phyloP scores from a whole-genome alignment of 208 protist genomes.

The Acanthamoeba triangularis region DNA sequence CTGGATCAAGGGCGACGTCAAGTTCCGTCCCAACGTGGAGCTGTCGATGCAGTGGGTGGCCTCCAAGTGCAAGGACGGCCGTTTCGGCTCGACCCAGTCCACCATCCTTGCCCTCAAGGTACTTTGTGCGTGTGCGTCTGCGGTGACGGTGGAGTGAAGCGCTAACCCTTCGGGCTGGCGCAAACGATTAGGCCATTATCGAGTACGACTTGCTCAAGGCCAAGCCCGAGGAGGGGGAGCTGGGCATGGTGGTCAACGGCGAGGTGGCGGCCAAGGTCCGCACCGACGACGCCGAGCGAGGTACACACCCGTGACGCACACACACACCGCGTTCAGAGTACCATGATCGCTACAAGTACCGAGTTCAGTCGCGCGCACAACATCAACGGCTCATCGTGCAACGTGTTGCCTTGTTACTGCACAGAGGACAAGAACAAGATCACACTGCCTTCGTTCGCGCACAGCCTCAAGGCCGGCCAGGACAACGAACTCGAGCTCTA shows the following conservation, averaged over 20 bases:
- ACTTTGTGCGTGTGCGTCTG: too few species aligned
- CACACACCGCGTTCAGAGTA: too few species aligned
- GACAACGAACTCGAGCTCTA: conserved; percentile 9
- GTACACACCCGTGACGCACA: background rate
- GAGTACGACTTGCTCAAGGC: conserved; percentile 18
- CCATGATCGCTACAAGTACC: too few species aligned
- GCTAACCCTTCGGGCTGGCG: too few species aligned
- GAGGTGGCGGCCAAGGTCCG: conserved; percentile 4
- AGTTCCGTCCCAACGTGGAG: conserved; percentile 65
- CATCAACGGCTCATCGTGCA: too few species aligned
- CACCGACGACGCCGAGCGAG: background rate
- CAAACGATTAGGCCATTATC: background rate
- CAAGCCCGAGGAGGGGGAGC: background rate
- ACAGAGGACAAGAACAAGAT: background rate
- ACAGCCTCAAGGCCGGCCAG: background rate
- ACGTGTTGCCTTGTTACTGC: too few species aligned
- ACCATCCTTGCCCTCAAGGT: conserved; percentile 75
- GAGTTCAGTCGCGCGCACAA: too few species aligned
- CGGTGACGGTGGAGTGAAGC: too few species aligned
- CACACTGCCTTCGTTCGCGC: background rate
- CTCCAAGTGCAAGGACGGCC: conserved; percentile 54
- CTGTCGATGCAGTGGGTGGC: conserved; percentile 62
- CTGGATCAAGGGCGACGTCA: conserved; percentile 10
- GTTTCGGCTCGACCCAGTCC: conserved; percentile 74
- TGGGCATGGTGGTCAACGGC: background rate